Percentiles rank a stretch among this genome's conserved stretches.
Conservation (phyloP, 306 rosid species). For the Quillaja saponaria region DNA sequence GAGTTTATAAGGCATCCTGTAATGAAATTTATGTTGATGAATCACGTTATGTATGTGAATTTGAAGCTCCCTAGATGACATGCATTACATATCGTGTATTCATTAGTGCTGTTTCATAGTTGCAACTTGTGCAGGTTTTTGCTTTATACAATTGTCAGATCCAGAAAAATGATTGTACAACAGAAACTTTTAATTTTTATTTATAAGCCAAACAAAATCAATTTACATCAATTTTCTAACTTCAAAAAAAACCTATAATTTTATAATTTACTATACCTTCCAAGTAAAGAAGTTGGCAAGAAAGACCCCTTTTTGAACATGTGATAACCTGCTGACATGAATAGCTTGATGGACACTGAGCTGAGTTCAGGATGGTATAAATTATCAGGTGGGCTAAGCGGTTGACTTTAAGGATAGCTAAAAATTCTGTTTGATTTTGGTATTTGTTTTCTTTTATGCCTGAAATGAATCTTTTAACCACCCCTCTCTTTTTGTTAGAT, state of each 20-base stretch:
- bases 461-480: too few species aligned
- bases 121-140: background rate
- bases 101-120: too few species aligned
- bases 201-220: too few species aligned
- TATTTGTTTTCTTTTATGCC: constrained; percentile 24
- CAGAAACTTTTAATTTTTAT: too few species aligned
- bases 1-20: too few species aligned
- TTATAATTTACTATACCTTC: background rate
- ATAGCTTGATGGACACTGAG: constrained; percentile 18
- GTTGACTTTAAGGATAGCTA: constrained; percentile 25
- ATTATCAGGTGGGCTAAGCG: constrained; percentile 12
- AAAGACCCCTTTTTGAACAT: background rate
- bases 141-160: background rate
- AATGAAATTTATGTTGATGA: background rate
- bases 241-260: constrained; percentile 6
- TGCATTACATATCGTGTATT: background rate
- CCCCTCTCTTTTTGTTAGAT: too few species aligned
- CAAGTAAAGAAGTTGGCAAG: constrained; percentile 13
- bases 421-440: constrained; percentile 5
- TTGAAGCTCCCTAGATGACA: constrained; percentile 10
- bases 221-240: constrained; percentile 20
- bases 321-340: background rate
- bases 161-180: too few species aligned
- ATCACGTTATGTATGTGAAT: constrained; percentile 7
- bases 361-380: constrained; percentile 24